Evolutionary conservation across 2,329 filamentous ascomycete species (phyloP), one percentile per base, ranked within the genome.

Genomic region (Ophiostoma tasmaniense): DNA sequence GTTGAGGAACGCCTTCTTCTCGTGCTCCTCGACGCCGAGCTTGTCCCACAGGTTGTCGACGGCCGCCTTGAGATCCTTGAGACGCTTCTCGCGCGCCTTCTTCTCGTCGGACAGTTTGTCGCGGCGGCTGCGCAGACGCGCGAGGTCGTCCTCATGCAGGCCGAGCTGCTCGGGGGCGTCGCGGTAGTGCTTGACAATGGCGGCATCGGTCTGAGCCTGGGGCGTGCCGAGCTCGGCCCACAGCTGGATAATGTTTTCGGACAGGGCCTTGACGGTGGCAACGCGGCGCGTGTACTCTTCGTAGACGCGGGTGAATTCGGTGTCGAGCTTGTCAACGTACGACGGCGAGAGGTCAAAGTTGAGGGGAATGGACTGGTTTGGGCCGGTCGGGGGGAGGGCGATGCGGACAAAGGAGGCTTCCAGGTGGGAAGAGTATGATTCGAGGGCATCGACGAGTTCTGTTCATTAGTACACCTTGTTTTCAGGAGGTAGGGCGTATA

Each of bases 141-240:
- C 82, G 35, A 99, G 80, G 75, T 99, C 94, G 69, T 96, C 90
- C 76, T 93, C 89, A 76, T 97, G 94, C 39, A 99, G 83, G 10
- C 96, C 95, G 35, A 99, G 85, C 78, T 98, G 94, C 78, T 99
- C 95, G 0, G 95, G 95, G 4, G 93, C 86, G 70, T 97, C 92
- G 71, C 92, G 89, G 77, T 96, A 94, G 78, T 90, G 88, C 78
- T 97, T 90, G 71, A 99, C 90, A 72, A 99, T 96, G 25, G 87
- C 84, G 69, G 84, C 85, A 76, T 99, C 95, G 20, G 94, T 96
- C 77, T 98, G 94, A 35, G 91, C 92, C 77, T 97, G 93, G 0
- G 95, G 93, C 1, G 91, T 96, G 61, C 95, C 95, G 11, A 99
- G 87, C 78, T 99, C 95, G 0, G 92, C 94, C 93, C 95, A 99